These are phyloP conservation scores for Trichocladium antarcticum DNA, from an alignment of 495 filamentous ascomycete species.

Conservation along the genomic window DNA sequence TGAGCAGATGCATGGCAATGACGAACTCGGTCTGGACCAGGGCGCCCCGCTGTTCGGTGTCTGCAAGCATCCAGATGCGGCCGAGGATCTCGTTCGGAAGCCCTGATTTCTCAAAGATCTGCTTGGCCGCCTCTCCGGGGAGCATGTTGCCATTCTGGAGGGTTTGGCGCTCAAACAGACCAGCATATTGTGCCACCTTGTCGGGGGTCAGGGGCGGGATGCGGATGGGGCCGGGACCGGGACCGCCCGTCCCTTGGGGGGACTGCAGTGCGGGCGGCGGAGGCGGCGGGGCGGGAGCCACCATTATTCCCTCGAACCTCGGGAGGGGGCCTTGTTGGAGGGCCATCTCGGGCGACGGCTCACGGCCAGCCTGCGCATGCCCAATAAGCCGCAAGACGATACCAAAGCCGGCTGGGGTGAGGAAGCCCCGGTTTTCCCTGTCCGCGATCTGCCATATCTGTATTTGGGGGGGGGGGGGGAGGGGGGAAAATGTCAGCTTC, in stretches of 20 bases:
- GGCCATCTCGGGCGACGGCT: slow-evolving; percentile 64
- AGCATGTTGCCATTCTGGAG: slow-evolving; percentile 62
- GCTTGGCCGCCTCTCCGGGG: slow-evolving; percentile 81
- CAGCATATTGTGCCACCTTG: slow-evolving; percentile 76
- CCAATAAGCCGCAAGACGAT: slow-evolving; percentile 88
- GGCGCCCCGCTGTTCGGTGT: slow-evolving; percentile 81
- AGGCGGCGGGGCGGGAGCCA: slow-evolving; percentile 31
- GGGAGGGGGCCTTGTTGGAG: slow-evolving; percentile 73
- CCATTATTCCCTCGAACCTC: slow-evolving; percentile 68
- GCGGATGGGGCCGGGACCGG: slow-evolving; percentile 57
- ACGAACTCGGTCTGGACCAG: slow-evolving; percentile 90
- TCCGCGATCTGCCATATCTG: slow-evolving; percentile 99
- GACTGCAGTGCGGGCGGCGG: slow-evolving; percentile 46
- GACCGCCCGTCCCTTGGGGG: slow-evolving; percentile 53
- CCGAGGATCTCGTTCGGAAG: slow-evolving; percentile 84
- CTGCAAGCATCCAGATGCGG: slow-evolving; percentile 87
- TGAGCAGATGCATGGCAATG: slow-evolving; percentile 94
- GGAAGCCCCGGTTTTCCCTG: slow-evolving; percentile 84
- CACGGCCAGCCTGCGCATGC: slow-evolving; percentile 78
- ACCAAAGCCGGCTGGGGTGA: slow-evolving; percentile 84
- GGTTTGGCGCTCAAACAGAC: slow-evolving; percentile 77
- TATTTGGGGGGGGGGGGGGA: no score
- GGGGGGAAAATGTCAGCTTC: slow-evolving; percentile 6
- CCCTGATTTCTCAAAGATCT: slow-evolving; percentile 86
- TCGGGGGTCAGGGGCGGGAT: slow-evolving; percentile 85